Evolutionary conservation across 306 rosid genomes (phyloP).

Genomic region (Mimosa bimucronata): DNA sequence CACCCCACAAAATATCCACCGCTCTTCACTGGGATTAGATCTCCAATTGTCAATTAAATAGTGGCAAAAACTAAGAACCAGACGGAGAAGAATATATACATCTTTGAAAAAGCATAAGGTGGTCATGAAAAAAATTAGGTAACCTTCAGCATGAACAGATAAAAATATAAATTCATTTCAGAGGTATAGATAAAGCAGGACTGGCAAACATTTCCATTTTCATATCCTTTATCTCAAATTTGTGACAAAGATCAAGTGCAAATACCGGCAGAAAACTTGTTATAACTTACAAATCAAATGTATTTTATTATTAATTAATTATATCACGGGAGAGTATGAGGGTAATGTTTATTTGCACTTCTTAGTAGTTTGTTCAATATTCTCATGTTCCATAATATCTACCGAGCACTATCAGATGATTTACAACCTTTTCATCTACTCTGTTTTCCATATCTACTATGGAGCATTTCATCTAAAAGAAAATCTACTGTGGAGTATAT

Average conservation of each 20-base stretch:
- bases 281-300: neutral
- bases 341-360: neutral
- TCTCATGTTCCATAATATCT: constrained; percentile 14
- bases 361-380: neutral
- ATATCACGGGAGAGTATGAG: neutral
- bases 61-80: neutral
- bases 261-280: neutral
- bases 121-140: neutral
- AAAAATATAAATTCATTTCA: neutral
- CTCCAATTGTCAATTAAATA: neutral
- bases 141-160: neutral
- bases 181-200: neutral
- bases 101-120: neutral
- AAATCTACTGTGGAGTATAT: too few relatives aligned
- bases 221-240: neutral
- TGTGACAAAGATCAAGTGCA: neutral
- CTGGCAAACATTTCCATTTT: neutral
- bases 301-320: neutral
- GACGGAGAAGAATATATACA: neutral
- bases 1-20: neutral
- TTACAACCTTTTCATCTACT: neutral
- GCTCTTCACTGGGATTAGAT: neutral
- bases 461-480: too few relatives aligned
- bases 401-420: constrained; percentile 21
- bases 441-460: constrained; percentile 26